Evolutionary conservation across 2,329 filamentous ascomycete genomes (phyloP).

Genomic region (Septoria linicola): DNA sequence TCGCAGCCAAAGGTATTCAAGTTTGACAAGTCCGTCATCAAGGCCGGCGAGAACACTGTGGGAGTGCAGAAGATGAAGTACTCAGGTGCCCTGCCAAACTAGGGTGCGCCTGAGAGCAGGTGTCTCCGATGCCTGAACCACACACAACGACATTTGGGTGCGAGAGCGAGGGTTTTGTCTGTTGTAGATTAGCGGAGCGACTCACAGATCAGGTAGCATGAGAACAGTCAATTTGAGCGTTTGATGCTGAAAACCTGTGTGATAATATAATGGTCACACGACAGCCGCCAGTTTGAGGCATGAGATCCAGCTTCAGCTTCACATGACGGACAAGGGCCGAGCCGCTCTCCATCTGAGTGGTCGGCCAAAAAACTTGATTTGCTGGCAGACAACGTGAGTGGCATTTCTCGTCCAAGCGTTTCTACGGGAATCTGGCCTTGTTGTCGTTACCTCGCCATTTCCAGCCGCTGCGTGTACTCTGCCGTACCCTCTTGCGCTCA

Average conservation of each 20-base stretch:
- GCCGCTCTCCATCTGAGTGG: neutral
- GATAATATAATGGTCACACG: slow-evolving; percentile 4
- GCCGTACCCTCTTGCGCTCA: neutral
- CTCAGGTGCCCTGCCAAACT: neutral
- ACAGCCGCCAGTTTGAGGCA: neutral
- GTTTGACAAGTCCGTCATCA: slow-evolving; percentile 9
- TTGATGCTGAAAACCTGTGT: too few relatives aligned
- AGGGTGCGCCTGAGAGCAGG: neutral
- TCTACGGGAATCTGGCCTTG: neutral
- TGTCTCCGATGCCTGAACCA: too few relatives aligned
- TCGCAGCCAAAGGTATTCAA: slow-evolving; percentile 25
- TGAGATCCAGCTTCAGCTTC: neutral
- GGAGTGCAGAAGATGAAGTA: slow-evolving; percentile 6
- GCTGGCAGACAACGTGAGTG: neutral
- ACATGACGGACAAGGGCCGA: too few relatives aligned
- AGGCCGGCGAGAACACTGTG: neutral
- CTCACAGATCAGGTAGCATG: neutral
- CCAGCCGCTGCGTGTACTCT: slow-evolving; percentile 3
- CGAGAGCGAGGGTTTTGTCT: too few relatives aligned
- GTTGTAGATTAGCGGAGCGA: too few relatives aligned
- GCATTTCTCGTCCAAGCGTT: too few relatives aligned
- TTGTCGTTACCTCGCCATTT: slow-evolving; percentile 4
- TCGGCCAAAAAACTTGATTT: slow-evolving; percentile 1
- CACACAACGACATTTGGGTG: too few relatives aligned
- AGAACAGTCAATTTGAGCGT: neutral